A percentile compares a stretch with the other conserved stretches of the same genome.
Conservation (phyloP, 2,329 filamentous ascomycete species). For the Niveomyces coronatus region DNA sequence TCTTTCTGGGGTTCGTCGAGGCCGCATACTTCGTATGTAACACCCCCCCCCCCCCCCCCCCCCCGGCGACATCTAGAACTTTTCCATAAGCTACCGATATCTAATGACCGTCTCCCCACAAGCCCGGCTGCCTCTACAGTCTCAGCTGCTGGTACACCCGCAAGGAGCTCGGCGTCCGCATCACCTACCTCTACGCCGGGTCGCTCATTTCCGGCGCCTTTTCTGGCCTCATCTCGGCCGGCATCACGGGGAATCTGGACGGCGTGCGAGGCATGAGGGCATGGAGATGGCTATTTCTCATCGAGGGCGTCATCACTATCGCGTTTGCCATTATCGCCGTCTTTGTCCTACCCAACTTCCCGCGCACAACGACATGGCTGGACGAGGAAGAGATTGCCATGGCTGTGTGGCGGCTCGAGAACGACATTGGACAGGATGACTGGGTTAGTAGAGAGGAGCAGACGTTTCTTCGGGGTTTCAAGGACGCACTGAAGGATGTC, state of each 20-base stretch:
- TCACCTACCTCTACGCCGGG: slow-evolving; percentile 56
- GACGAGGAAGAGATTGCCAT: slow-evolving; percentile 26
- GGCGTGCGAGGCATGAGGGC: slow-evolving; percentile 46
- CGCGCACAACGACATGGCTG: slow-evolving; percentile 32
- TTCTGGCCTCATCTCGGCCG: slow-evolving; percentile 53
- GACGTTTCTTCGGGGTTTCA: slow-evolving; percentile 40
- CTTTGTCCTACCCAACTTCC: slow-evolving; percentile 51
- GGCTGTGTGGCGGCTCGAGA: slow-evolving; percentile 44
- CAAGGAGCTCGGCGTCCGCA: slow-evolving; percentile 55
- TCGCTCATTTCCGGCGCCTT: slow-evolving; percentile 63
- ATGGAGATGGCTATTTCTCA: slow-evolving; percentile 47
- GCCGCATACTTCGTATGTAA: slow-evolving; percentile 31
- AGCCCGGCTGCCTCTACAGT: slow-evolving; percentile 52
- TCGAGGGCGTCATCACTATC: slow-evolving; percentile 58
- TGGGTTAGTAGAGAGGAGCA: slow-evolving; percentile 46
- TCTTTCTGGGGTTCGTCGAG: slow-evolving; percentile 29
- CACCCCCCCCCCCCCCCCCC: neutral
- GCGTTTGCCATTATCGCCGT: slow-evolving; percentile 45
- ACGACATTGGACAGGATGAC: slow-evolving; percentile 56
- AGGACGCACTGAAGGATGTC: slow-evolving; percentile 40
- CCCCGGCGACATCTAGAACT: neutral
- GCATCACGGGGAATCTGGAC: slow-evolving; percentile 57
- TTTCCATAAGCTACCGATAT: too few species aligned
- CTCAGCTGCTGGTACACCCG: slow-evolving; percentile 59
- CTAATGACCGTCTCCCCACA: neutral